Base-by-base conservation (phyloP, 2,329 filamentous ascomycete genomes). In the Aspergillus neoniger region DNA sequence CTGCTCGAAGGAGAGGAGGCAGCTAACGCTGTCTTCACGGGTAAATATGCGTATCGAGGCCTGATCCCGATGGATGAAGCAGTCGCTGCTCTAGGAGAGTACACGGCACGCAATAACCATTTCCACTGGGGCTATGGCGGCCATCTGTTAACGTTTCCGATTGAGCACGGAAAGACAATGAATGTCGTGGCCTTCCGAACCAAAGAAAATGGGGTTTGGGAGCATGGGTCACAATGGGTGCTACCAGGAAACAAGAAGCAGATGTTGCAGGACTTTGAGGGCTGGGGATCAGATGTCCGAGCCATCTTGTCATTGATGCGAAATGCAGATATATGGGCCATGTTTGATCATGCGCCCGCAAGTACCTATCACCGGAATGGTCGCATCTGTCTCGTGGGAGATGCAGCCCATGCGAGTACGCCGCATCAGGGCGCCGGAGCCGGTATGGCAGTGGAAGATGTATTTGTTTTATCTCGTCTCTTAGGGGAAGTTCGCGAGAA, bases 1-100 rank as follows among this genome's bases (percentile, higher is more conserved):
- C n/a, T 61, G 1, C 43, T 61, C 4, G 49, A 50, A 4, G 50
- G 41, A 15, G 44, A 54, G 15, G 30, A 55, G 3, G 55, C 25
- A 5, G 59, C 59, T 8, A 38, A 44, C 2, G 14, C 56, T 10
- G 28, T 43, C 3, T 43, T 58, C 36, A 52, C 21, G 5, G 47
- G 49, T 8, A 58, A 58, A 14, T 51, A 52, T 32, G 57, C 52
- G 0, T 85, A 84, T 63, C 77, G 83, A 3, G 81, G 79, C 0
- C 62, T 85, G 23, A 74, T 84, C 2, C 80, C 81, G 0, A 84
- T 84, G 80, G 71, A 59, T 15, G 51, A 50, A 25, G 51, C 57
- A 3, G 50, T 39, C 1, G n/a, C 5, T 3, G 51, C 43, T 8
- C 51, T 59, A 7, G 51, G 57, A 1, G 50, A 55, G 36, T 44